Base-by-base conservation (phyloP, 2,329 filamentous ascomycete genomes). In the Tolypocladium ophioglossoides region DNA sequence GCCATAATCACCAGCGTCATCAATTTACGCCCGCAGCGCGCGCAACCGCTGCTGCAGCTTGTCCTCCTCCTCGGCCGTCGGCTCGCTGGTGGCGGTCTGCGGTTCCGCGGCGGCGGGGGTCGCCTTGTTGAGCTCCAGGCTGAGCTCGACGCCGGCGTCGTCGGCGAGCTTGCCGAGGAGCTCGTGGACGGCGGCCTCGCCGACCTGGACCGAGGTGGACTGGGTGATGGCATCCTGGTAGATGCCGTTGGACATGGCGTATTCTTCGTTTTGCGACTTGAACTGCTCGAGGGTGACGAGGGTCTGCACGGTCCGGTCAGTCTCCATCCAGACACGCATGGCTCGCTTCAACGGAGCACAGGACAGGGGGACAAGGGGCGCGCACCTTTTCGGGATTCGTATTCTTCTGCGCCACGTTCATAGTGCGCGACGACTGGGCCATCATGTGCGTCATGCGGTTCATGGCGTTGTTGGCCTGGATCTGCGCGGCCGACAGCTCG, bases 201-300 rank as follows among this genome's bases (percentile, higher is more conserved):
- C 73, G 74, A 91, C 69, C 76, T 88, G 67, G 74, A 86, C 64
- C 71, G 88, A 68, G 1, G 90, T 95, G 39, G 86, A 87, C 57
- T 87, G 85, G 24, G 82, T 84, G 58, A 91, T 92, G 56, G 89
- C 88, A 65, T 91, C 90, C 70, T 92, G 89, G 71, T 94, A 94
- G 71, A 91, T 90, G 61, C 84, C 79, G 68, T 82, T 83, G 66
- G 74, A 78, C 72, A 84, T 80, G 68, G 79, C 78, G 68, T 83
- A 83, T 62, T 83, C 80, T 66, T 84, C 80, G 70, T 82, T 83
- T 64, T 83, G 80, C 58, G 76, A 70, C 66, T 78, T 78, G 74
- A 80, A 82, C 63, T 82, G 78, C 64, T 84, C 80, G 59, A 83
- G 75, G 9, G 80, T 81, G 50, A 78, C 70, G 59, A 84, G 78